Evolutionary conservation across 306 rosid genomes (phyloP).

Genomic region (Rosa persica): DNA sequence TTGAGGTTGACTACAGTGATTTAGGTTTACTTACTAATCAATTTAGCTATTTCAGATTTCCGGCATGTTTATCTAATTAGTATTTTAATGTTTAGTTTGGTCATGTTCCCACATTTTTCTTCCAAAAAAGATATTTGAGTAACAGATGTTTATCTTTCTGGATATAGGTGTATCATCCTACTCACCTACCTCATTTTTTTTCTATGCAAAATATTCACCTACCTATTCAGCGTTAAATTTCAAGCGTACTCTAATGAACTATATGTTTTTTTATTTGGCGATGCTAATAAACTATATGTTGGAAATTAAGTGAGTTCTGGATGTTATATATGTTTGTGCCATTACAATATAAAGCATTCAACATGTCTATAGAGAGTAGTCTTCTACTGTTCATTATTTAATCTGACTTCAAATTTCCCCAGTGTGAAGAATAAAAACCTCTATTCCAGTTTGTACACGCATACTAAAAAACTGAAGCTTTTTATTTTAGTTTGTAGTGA

Average conservation of each 20-base stretch:
- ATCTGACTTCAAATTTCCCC: too few relatives aligned
- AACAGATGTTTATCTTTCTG: neutral
- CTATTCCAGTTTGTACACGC: too few relatives aligned
- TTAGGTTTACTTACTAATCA: neutral
- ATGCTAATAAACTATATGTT: neutral
- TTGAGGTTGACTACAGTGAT: neutral
- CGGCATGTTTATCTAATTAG: too few relatives aligned
- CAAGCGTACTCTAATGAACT: neutral
- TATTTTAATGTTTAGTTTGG: neutral
- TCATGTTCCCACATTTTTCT: neutral
- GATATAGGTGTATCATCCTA: too few relatives aligned
- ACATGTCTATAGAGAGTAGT: too few relatives aligned
- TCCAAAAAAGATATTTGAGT: neutral
- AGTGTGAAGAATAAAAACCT: too few relatives aligned
- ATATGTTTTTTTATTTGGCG: neutral
- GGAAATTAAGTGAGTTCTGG: neutral
- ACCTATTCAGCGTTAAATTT: neutral
- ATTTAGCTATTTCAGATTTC: neutral
- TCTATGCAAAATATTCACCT: too few relatives aligned
- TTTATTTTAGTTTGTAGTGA: neutral
- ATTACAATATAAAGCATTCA: too few relatives aligned
- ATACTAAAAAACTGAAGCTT: too few relatives aligned
- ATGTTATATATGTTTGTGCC: too few relatives aligned
- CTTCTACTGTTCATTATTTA: too few relatives aligned
- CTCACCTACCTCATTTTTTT: too few relatives aligned